Base-by-base conservation (phyloP, 2,329 filamentous ascomycete genomes). In the Fusarium veterinarium region DNA sequence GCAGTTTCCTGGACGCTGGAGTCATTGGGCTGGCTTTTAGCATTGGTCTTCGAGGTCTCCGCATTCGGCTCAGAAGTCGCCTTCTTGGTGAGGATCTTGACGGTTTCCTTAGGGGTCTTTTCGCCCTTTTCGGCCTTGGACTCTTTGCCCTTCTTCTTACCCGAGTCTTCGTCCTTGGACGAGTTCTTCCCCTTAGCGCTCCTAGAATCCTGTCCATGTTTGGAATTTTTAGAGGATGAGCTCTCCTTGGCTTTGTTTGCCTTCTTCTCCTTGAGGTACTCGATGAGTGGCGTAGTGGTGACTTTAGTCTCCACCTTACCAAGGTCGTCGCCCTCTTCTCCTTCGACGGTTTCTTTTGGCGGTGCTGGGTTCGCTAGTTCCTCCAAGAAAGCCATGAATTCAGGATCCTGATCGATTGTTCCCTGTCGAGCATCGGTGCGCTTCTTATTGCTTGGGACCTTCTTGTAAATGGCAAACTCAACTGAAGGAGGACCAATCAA, bases 321-420 rank as follows among this genome's bases (percentile, higher is more conserved):
- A 20, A 83, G 69, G 17, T 86, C 84, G 14, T 83, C 83, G 8
- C 69, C 77, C 10, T 81, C 80, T 20, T 87, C 84, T 16, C 80
- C 76, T n/a, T 89, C 81, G 11, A 74, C 58, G n/a, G 73, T 74
- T 35, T 83, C 86, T 57, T 86, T 88, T 9, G 83, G 77, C 3
- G 84, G 83, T 13, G 82, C 81, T 4, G 89, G 89, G 75, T 97
- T 94, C 3, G 95, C 97, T 51, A 98, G 87, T 60, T 90, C 92
- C 80, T 97, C 93, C 12, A 99, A 87, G 80, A 98, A 99, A 31
- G 91, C 91, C 85, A 98, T 97, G 77, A 98, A 99, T 76, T 98
- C 96, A 1, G 94, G 91, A 78, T 99, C 96, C 80, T 97, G 95
- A 77, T 99, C 96, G 74, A 99, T 98, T 6, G 95, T 97, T 59